These are phyloP conservation scores for Citrullus mucosospermus DNA, from an alignment of 306 rosid species.

Conservation along the genomic window DNA sequence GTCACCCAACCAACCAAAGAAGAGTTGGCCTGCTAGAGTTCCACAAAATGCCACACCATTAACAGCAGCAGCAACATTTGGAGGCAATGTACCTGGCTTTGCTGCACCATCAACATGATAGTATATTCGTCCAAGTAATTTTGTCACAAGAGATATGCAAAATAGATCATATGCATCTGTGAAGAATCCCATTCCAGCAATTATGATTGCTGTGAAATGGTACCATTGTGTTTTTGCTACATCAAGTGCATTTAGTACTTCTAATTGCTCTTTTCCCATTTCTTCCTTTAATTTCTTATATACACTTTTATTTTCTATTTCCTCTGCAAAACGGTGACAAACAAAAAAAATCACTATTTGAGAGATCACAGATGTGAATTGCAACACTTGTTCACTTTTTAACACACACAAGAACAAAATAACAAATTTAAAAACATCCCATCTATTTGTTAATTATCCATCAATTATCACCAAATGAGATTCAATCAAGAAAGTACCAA, in stretches of 20 bases:
- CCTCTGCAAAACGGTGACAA: neutral
- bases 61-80: constrained; percentile 53
- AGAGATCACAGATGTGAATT: too few species aligned
- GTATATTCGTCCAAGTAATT: constrained; percentile 63
- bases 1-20: constrained; percentile 86
- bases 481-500: neutral
- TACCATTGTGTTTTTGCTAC: constrained; percentile 68
- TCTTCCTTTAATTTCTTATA: neutral
- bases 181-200: constrained; percentile 86
- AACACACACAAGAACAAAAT: neutral
- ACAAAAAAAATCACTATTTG: neutral
- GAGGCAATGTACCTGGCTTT: constrained; percentile 60
- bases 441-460: neutral
- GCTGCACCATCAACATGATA: constrained; percentile 44
- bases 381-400: neutral
- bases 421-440: neutral
- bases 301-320: neutral
- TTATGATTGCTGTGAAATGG: constrained; percentile 57
- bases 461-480: neutral
- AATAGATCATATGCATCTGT: constrained; percentile 77
- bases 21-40: constrained; percentile 64
- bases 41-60: constrained; percentile 68
- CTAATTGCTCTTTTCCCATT: constrained; percentile 38
- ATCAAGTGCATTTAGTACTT: constrained; percentile 59
- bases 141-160: constrained; percentile 59